phyloP scores from a whole-genome alignment of 805 yeast genomes.

The Myxozyma neglecta region DNA sequence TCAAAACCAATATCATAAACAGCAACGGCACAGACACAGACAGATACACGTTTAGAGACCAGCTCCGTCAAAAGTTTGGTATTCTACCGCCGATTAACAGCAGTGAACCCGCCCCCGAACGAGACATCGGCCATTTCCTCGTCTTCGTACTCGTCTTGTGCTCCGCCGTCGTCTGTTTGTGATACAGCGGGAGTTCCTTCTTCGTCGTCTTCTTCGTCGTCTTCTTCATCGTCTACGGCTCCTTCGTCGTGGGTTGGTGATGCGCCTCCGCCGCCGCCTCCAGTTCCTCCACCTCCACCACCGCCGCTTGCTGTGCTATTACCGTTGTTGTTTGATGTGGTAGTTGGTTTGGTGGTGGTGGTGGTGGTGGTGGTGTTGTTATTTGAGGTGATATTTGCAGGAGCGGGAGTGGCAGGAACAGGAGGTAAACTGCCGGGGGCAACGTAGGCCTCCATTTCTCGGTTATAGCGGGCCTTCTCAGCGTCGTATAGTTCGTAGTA shows the following conservation, averaged over 20 bases:
- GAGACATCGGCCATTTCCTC: slow-evolving; percentile 27
- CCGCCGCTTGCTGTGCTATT: neutral
- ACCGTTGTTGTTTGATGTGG: neutral
- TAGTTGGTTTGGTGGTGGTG: too few relatives aligned
- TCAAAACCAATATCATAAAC: too few relatives aligned
- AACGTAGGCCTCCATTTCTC: slow-evolving; percentile 57
- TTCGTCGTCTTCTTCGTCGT: neutral
- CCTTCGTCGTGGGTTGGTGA: too few relatives aligned
- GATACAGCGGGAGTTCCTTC: neutral
- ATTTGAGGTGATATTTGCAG: neutral
- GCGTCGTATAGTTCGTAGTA: slow-evolving; percentile 74
- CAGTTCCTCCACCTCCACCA: too few relatives aligned
- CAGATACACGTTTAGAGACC: too few relatives aligned
- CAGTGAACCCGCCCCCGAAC: slow-evolving; percentile 29
- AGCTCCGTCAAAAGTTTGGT: too few relatives aligned
- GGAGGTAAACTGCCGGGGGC: slow-evolving; percentile 23
- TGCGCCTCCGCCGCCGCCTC: too few relatives aligned
- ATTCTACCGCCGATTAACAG: slow-evolving; percentile 20
- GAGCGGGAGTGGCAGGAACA: neutral
- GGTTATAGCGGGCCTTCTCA: slow-evolving; percentile 71
- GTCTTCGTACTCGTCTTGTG: slow-evolving; percentile 20
- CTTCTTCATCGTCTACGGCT: neutral
- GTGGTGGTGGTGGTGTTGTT: too few relatives aligned
- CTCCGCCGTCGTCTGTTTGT: slow-evolving; percentile 12
- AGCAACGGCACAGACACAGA: too few relatives aligned